These are phyloP conservation scores for Pyrus communis DNA, from an alignment of 306 rosid species.

Conservation along the genomic window DNA sequence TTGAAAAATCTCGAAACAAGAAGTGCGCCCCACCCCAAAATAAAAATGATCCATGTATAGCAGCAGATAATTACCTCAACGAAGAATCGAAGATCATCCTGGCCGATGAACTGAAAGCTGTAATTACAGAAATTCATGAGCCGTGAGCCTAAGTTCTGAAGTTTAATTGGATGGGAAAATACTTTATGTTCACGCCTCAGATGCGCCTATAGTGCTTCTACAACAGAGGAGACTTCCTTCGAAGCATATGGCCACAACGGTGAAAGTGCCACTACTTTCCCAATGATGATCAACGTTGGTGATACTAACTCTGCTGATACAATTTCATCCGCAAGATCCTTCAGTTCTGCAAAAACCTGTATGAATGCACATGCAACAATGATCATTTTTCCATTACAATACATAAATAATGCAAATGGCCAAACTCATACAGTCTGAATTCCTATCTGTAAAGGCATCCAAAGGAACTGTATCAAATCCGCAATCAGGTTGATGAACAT, in stretches of 20 bases:
- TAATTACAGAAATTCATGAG: too few species aligned
- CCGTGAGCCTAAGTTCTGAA: too few species aligned
- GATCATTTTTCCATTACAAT: slow-evolving; percentile 14
- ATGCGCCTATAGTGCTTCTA: slow-evolving; percentile 26
- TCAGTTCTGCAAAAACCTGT: slow-evolving; percentile 81
- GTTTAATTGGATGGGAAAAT: neutral
- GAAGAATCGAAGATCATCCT: too few species aligned
- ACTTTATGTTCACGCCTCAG: neutral
- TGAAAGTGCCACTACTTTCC: slow-evolving; percentile 86
- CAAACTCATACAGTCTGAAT: neutral
- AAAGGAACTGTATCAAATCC: neutral
- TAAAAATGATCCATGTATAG: too few species aligned
- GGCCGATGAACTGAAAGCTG: too few species aligned
- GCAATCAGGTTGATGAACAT: neutral
- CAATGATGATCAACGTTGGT: slow-evolving; percentile 78
- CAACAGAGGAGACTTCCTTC: slow-evolving; percentile 42
- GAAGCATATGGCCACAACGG: slow-evolving; percentile 62
- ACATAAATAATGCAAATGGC: neutral
- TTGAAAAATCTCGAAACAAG: too few species aligned
- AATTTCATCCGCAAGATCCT: slow-evolving; percentile 66
- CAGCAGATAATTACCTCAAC: too few species aligned
- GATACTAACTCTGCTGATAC: slow-evolving; percentile 51
- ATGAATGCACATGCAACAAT: slow-evolving; percentile 9
- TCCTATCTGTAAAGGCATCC: neutral
- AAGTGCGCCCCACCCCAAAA: too few species aligned